Evolutionary conservation across 345 rosid species (phyloP), one percentile per base, ranked within the genome.

Genomic region (Rubroshorea leprosula): DNA sequence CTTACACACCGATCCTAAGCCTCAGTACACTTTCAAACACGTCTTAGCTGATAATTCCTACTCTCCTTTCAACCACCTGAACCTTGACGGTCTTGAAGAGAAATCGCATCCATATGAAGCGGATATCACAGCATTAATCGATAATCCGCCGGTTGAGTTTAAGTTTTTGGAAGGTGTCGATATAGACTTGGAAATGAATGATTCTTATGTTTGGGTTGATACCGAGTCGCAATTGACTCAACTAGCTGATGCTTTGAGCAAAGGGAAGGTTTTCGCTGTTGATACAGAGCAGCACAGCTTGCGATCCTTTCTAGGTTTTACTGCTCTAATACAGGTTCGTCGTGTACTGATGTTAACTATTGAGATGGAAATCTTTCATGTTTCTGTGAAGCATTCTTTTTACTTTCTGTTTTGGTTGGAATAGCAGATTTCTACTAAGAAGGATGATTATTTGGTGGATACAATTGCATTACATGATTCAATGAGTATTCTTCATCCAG

Each of bases 201-300:
- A 76, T 46, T 60, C 75, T 0, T 86, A 74, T 64, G 76, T 77
- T 60, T 92, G 98, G 95, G 70, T 86, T 5, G 85, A 83, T 76
- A 77, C 82, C 1, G 87, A 77, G 74, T 67, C 63, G 21, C 83
- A 81, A 15, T 69, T 92, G 51, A 75, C 73, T 68, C 86, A 86
- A 55, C 80, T 92, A n/a, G 93, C 80, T 21, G 74, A 74, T 59
- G 58, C 58, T 45, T 72, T 92, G 65, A 71, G 78, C 10, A 69
- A 73, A 63, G 76, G 81, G 59, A 67, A 55, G 13, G 75, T 74
- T 67, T 92, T 92, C 62, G 84, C 76, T 22, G 86, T 89, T 45
- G 98, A 92, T 74, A 92, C 96, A 0, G 98, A 92, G 72, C 98
- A 92, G 58, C 98, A 92, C 67, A 82, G 95, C 69, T 61, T 86